These are phyloP conservation scores for Liquidambar formosana DNA, from an alignment of 164 flowering plant species.

Conservation along the genomic window DNA sequence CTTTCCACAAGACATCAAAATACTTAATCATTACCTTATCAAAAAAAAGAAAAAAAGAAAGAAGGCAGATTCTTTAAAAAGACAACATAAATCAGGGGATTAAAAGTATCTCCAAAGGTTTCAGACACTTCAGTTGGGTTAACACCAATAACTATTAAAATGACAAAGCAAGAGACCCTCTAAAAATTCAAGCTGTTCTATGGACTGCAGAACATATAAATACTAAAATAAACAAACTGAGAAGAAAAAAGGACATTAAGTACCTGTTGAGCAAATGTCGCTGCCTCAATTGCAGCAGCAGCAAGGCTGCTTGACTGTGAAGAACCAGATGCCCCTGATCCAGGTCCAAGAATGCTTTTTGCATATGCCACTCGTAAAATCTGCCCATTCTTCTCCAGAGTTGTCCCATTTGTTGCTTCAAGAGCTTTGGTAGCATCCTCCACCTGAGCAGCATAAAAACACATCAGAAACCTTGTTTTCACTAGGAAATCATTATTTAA, in stretches of 20 bases:
- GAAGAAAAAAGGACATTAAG: background rate
- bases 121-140: too few relatives aligned
- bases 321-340: conserved; percentile 62
- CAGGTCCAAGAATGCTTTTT: conserved; percentile 90
- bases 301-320: conserved; percentile 96
- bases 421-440: conserved; percentile 95
- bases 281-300: conserved; percentile 99
- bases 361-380: conserved; percentile 94
- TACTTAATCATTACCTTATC: too few relatives aligned
- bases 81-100: too few relatives aligned
- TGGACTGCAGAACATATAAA: background rate
- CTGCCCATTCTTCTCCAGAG: conserved; percentile 96
- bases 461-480: too few relatives aligned
- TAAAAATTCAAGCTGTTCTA: too few relatives aligned
- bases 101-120: too few relatives aligned
- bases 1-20: too few relatives aligned
- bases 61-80: too few relatives aligned
- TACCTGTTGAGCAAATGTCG: conserved; percentile 98
- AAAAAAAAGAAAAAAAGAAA: too few relatives aligned
- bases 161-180: too few relatives aligned
- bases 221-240: background rate
- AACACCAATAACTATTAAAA: too few relatives aligned
- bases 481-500: too few relatives aligned
- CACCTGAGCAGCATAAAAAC: conserved; percentile 44
- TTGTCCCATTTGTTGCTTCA: conserved; percentile 94